Evolutionary conservation across 169 alveolate species (phyloP).

Genomic region (Blepharisma undulans): DNA sequence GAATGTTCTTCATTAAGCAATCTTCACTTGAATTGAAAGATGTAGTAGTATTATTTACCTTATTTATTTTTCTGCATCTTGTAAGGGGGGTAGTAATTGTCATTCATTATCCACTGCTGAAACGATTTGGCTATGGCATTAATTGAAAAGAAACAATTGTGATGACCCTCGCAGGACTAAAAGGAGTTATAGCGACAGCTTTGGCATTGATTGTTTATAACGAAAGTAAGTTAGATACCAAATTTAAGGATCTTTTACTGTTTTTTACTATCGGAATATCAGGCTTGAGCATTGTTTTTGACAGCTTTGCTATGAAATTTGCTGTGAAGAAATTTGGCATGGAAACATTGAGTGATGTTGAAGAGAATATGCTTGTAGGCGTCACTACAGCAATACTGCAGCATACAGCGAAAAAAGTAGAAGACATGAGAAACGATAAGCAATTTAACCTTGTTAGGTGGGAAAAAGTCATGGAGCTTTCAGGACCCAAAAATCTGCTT

Average conservation of each 20-base stretch:
- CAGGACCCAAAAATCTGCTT: background rate
- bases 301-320: background rate
- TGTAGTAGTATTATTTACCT: background rate
- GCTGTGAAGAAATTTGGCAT: background rate
- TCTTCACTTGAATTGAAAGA: background rate
- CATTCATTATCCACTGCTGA: constrained; percentile 48
- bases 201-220: constrained; percentile 55
- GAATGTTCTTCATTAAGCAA: constrained; percentile 34
- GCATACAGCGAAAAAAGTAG: background rate
- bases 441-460: background rate
- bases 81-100: constrained; percentile 44
- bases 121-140: constrained; percentile 57
- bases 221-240: constrained; percentile 40
- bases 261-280: constrained; percentile 15
- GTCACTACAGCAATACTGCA: background rate
- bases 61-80: background rate
- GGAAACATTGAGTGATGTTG: background rate
- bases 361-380: background rate
- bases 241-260: background rate
- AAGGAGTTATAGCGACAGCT: constrained; percentile 69
- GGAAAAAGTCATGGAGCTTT: constrained; percentile 10
- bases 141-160: constrained; percentile 43
- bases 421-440: background rate
- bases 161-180: constrained; percentile 61
- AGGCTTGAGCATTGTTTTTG: background rate